phyloP scores from a whole-genome alignment of 148 eudicot genomes.

The Heliosperma pusillum region DNA sequence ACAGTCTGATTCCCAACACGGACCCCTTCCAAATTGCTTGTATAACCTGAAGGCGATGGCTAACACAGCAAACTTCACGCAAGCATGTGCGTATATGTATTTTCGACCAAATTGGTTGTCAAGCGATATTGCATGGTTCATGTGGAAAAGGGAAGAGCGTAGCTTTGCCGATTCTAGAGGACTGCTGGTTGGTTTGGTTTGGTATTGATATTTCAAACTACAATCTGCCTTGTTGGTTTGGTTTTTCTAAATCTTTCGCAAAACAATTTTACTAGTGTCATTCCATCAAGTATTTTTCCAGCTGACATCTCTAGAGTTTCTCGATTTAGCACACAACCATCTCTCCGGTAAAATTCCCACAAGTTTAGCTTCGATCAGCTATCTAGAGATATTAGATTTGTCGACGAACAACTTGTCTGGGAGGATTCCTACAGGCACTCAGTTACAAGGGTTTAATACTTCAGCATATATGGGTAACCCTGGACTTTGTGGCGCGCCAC shows the following conservation, averaged over 20 bases:
- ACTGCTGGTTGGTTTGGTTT: slow-evolving; percentile 1
- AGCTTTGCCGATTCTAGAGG: not conserved
- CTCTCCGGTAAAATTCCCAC: slow-evolving; percentile 14
- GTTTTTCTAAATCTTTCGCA: slow-evolving; percentile 9
- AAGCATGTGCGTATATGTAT: not conserved
- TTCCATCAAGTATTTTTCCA: slow-evolving; percentile 2
- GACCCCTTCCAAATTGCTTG: slow-evolving; percentile 16
- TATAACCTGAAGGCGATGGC: slow-evolving; percentile 9
- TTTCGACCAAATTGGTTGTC: not conserved
- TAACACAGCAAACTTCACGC: not conserved
- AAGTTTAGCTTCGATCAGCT: not conserved
- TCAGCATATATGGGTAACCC: slow-evolving; percentile 18
- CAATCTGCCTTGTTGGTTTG: slow-evolving; percentile 7
- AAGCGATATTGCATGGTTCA: not conserved
- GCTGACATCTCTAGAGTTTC: slow-evolving; percentile 8
- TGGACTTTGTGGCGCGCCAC: slow-evolving; percentile 13
- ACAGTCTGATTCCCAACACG: too few species aligned
- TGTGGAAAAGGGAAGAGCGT: slow-evolving; percentile 19
- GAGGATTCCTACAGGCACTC: slow-evolving; percentile 7
- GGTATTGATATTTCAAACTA: slow-evolving; percentile 2
- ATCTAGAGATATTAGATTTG: slow-evolving; percentile 6
- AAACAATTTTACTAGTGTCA: slow-evolving; percentile 15
- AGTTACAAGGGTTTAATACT: slow-evolving; percentile 13
- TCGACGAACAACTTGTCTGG: slow-evolving; percentile 13
- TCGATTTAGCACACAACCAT: slow-evolving; percentile 9